Percentiles rank a stretch among this genome's conserved stretches.
Evolutionary conservation across 2,329 filamentous ascomycete genomes (phyloP).

Genomic region (Chalara sp.): DNA sequence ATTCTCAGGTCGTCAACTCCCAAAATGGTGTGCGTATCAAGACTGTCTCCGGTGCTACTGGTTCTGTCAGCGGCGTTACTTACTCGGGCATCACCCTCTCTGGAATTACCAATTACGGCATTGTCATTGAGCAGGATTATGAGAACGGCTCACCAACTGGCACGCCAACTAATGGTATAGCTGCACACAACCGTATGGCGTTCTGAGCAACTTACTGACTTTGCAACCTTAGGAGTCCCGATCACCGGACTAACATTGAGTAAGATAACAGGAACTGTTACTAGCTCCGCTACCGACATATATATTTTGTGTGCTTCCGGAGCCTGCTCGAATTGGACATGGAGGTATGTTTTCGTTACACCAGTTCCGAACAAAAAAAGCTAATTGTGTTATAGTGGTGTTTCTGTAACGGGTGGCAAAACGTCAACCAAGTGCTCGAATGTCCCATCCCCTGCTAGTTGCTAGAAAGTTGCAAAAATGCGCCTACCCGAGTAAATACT

Average conservation of each 20-base stretch:
- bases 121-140: constrained; percentile 53
- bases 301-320: constrained; percentile 48
- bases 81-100: constrained; percentile 46
- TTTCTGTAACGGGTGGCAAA: constrained; percentile 43
- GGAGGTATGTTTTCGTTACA: constrained; percentile 20
- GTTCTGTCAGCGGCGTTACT: constrained; percentile 40
- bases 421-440: too few relatives aligned
- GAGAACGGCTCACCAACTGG: constrained; percentile 21
- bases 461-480: too few relatives aligned
- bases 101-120: constrained; percentile 36
- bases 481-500: too few relatives aligned
- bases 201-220: constrained; percentile 32
- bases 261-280: constrained; percentile 36
- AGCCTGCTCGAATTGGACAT: constrained; percentile 46
- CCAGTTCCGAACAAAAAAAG: too few relatives aligned
- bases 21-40: constrained; percentile 26
- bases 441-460: too few relatives aligned
- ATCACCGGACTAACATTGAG: constrained; percentile 42
- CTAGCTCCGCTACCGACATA: constrained; percentile 31
- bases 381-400: constrained; percentile 21
- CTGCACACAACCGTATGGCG: constrained; percentile 30
- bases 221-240: constrained; percentile 35
- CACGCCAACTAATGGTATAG: constrained; percentile 8
- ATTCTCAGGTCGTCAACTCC: constrained; percentile 33
- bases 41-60: constrained; percentile 29